These are phyloP conservation scores for Polytrichum commune DNA, from an alignment of 225 moss, liverwort and hornwort genomes.

Conservation along the genomic window DNA sequence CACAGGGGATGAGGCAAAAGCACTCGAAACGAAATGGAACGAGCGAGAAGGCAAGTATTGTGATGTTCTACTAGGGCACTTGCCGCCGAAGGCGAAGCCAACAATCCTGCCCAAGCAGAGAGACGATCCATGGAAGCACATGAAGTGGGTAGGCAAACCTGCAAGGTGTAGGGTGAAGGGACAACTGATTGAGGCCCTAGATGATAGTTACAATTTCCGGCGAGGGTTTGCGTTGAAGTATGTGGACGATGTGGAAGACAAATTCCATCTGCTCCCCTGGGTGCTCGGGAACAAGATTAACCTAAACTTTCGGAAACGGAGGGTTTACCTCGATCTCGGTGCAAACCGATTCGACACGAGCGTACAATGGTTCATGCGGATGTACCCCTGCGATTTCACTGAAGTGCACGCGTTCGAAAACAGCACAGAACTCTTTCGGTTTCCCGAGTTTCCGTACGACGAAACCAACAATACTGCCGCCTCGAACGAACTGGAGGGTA, in stretches of 20 bases:
- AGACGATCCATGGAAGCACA: conserved; percentile 48
- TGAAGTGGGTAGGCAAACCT: conserved; percentile 55
- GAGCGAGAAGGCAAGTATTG: neutral
- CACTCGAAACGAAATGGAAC: neutral
- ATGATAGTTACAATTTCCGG: conserved; percentile 43
- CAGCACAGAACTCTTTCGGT: conserved; percentile 6
- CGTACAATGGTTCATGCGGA: conserved; percentile 32
- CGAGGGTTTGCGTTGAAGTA: conserved; percentile 39
- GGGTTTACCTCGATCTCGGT: conserved; percentile 50
- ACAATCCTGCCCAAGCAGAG: neutral
- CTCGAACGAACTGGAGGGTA: neutral
- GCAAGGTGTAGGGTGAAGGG: conserved; percentile 50
- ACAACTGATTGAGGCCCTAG: conserved; percentile 49
- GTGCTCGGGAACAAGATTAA: conserved; percentile 39
- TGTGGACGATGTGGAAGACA: conserved; percentile 42
- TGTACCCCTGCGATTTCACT: conserved; percentile 58
- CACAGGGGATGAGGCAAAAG: neutral
- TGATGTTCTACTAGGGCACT: neutral
- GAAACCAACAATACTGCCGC: conserved; percentile 16
- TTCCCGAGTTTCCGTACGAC: conserved; percentile 37
- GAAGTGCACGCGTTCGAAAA: conserved; percentile 50
- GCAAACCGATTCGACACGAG: conserved; percentile 40
- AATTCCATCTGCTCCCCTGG: conserved; percentile 47
- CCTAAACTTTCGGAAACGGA: conserved; percentile 28
- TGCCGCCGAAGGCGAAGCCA: neutral